Evolutionary conservation across 2,329 filamentous ascomycete species (phyloP).

Genomic region (Fusarium redolens): DNA sequence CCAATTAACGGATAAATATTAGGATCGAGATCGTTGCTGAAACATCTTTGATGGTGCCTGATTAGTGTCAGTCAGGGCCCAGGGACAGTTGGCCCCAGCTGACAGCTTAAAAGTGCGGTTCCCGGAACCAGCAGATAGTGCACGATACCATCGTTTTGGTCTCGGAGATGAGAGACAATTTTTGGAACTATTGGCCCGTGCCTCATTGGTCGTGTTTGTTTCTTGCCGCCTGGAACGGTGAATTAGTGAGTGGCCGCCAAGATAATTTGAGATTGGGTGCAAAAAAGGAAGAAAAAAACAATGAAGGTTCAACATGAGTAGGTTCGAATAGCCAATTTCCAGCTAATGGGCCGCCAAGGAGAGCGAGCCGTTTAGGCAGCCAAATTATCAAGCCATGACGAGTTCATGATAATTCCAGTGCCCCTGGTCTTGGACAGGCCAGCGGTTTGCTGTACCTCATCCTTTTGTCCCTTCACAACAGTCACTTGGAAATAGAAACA

Average conservation of each 20-base stretch:
- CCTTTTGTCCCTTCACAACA: not conserved
- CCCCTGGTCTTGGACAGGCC: not conserved
- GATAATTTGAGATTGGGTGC: not conserved
- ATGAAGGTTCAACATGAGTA: not conserved
- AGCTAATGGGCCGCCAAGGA: not conserved
- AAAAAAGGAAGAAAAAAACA: not conserved
- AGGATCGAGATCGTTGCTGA: conserved; percentile 21
- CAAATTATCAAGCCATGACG: not conserved
- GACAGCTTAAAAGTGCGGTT: conserved; percentile 1
- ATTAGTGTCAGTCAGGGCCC: conserved; percentile 3
- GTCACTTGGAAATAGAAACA: not conserved
- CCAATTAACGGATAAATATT: conserved; percentile 1
- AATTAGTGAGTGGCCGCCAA: not conserved
- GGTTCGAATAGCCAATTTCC: not conserved
- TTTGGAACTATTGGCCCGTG: conserved; percentile 33
- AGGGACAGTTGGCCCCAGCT: conserved; percentile 13
- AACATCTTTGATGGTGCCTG: conserved; percentile 2
- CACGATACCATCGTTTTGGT: conserved; percentile 2
- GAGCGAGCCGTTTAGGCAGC: not conserved
- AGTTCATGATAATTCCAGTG: not conserved
- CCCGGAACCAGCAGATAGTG: conserved; percentile 10
- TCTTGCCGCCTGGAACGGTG: not conserved
- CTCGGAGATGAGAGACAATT: conserved; percentile 14
- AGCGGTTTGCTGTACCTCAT: not conserved
- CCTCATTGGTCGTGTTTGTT: conserved; percentile 1